Conservation (phyloP, 1,284 basidiomycete species). For the Ganoderma lingzhi region DNA sequence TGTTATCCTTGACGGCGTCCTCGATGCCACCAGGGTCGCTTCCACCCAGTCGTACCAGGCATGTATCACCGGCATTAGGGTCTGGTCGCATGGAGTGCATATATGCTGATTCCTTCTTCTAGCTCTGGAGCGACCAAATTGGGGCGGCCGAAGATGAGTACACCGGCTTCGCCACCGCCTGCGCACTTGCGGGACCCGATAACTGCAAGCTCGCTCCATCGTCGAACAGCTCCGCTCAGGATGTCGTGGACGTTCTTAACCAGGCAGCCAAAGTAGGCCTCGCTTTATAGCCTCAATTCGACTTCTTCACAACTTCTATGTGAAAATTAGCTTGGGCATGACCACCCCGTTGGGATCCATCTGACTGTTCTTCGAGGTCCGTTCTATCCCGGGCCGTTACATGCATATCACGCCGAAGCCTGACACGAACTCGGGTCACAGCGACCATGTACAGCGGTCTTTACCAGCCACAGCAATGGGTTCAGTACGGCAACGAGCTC, state of each 20-base stretch:
- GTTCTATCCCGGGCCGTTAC: not conserved
- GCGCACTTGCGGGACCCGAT: slow-evolving; percentile 22
- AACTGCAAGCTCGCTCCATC: slow-evolving; percentile 22
- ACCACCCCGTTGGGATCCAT: slow-evolving; percentile 13
- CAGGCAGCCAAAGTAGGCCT: slow-evolving; percentile 12
- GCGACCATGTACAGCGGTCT: slow-evolving; percentile 14
- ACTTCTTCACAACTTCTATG: not conserved
- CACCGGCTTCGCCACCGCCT: slow-evolving; percentile 26
- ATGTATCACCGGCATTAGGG: not conserved
- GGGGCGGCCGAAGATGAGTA: slow-evolving; percentile 21
- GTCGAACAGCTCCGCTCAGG: slow-evolving; percentile 17
- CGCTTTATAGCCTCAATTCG: not conserved
- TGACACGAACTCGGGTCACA: not conserved
- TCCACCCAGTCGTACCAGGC: slow-evolving; percentile 22
- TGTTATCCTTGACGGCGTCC: slow-evolving; percentile 29
- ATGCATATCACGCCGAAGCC: not conserved
- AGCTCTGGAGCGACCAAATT: slow-evolving; percentile 26
- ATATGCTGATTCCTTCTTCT: not conserved
- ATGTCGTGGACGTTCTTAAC: slow-evolving; percentile 22
- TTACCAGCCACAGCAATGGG: slow-evolving; percentile 24
- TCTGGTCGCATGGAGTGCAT: not conserved
- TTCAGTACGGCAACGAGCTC: slow-evolving; percentile 11
- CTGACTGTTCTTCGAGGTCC: slow-evolving; percentile 20
- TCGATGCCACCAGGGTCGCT: slow-evolving; percentile 23
- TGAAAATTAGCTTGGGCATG: slow-evolving; percentile 13